These are phyloP conservation scores for Phytophthora pini DNA, from an alignment of 352 stramenopile genomes.

Conservation along the genomic window DNA sequence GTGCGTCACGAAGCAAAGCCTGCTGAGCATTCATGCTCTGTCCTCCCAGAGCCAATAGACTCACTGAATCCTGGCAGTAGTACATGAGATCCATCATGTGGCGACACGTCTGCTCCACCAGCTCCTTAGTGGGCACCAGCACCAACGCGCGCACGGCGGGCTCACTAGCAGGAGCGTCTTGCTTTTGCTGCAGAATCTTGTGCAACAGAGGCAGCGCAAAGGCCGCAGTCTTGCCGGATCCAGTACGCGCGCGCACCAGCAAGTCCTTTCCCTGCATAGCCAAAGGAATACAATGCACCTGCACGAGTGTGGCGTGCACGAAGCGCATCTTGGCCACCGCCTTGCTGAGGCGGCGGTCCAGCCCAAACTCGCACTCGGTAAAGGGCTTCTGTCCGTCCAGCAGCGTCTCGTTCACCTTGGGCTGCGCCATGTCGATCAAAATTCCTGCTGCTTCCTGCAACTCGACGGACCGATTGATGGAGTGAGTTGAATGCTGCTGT, in stretches of 20 bases:
- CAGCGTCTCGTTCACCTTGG: slow-evolving; percentile 73
- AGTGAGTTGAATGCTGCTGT: slow-evolving; percentile 20
- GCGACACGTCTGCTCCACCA: slow-evolving; percentile 95
- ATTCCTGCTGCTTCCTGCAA: background rate
- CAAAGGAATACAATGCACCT: slow-evolving; percentile 95
- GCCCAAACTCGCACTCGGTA: slow-evolving; percentile 82
- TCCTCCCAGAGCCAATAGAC: slow-evolving; percentile 89
- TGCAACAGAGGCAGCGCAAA: slow-evolving; percentile 93
- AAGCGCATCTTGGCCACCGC: slow-evolving; percentile 93
- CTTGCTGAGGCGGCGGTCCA: slow-evolving; percentile 94
- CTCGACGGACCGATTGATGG: slow-evolving; percentile 2
- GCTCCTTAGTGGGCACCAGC: slow-evolving; percentile 97
- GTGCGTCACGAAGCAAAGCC: slow-evolving; percentile 83
- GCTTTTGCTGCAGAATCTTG: slow-evolving; percentile 91
- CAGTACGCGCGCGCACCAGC: slow-evolving; percentile 92
- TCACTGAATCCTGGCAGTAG: slow-evolving; percentile 96
- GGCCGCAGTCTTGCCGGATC: slow-evolving; percentile 95
- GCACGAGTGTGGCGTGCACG: slow-evolving; percentile 94
- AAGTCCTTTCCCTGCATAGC: slow-evolving; percentile 94
- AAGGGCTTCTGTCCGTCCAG: slow-evolving; percentile 86
- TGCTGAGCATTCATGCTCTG: slow-evolving; percentile 92
- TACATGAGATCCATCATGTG: slow-evolving; percentile 95
- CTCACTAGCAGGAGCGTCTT: slow-evolving; percentile 49
- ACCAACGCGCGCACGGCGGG: slow-evolving; percentile 89
- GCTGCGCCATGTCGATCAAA: slow-evolving; percentile 25